Evolutionary conservation across 208 protist genomes (phyloP).

Genomic region (Lotmaria passim): DNA sequence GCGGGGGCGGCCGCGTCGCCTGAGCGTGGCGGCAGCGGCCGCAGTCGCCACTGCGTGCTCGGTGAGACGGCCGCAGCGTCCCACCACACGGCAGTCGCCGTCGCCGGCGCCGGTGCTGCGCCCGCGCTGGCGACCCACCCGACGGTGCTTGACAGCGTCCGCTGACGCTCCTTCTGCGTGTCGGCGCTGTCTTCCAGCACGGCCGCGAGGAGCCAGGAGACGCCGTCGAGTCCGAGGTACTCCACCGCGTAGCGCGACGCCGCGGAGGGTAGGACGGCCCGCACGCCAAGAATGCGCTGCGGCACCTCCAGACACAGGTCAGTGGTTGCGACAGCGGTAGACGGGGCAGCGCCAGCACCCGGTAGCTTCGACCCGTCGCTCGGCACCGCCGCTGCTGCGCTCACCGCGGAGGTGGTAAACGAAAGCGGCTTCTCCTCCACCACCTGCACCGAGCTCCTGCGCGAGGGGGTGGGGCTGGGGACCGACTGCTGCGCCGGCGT

Average conservation of each 20-base stretch:
- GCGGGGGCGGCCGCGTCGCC: neutral
- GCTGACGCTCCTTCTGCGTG: neutral
- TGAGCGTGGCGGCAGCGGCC: too few relatives aligned
- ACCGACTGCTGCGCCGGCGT: neutral
- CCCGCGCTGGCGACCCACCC: neutral
- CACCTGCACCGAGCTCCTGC: conserved; percentile 8
- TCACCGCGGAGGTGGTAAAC: neutral
- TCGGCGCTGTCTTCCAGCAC: conserved; percentile 36
- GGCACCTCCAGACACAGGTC: conserved; percentile 17
- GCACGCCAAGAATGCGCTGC: conserved; percentile 46
- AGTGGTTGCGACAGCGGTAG: neutral
- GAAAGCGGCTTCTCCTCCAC: neutral
- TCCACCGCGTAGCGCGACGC: conserved; percentile 62
- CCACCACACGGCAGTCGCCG: conserved; percentile 32
- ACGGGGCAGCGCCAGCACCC: neutral
- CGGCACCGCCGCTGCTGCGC: neutral
- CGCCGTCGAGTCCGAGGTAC: conserved; percentile 67
- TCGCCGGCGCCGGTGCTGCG: neutral
- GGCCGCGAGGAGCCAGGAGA: conserved; percentile 57
- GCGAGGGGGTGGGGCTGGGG: neutral
- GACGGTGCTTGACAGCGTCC: conserved; percentile 5
- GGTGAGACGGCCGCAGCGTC: conserved; percentile 33
- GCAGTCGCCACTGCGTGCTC: conserved; percentile 72
- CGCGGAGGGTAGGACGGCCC: conserved; percentile 47
- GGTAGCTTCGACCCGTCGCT: neutral